Base-by-base conservation (phyloP, 805 yeast genomes). In the Monosporozyma unispora region DNA sequence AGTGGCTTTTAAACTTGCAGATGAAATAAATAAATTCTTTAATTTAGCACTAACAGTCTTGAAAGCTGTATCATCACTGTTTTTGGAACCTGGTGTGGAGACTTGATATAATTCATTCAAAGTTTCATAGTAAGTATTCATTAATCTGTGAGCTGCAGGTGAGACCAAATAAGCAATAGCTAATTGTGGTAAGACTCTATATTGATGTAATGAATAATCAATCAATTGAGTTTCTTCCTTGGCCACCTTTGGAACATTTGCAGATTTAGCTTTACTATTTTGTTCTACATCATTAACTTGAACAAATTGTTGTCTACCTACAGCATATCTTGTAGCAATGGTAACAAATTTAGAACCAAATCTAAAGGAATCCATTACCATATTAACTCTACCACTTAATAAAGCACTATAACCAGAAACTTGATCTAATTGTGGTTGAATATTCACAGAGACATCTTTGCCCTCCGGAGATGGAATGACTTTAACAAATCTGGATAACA, bases 131-230 rank as follows among this genome's bases (percentile, higher is more conserved):
- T 81, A 79, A 50, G 77, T 77, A 14, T 61, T 61, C 61, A 77
- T 75, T 55, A 88, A 74, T 60, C 80, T 80, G 52, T 75, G 70
- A 3, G 93, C 80, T 9, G 82, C 89, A 46, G 86, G 79, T 25
- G 84, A 80, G 69, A 86, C 76, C 49, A 89, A 83, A 64, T 83
- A 90, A 6, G 86, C 76, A 60, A 83, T 77, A 1, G 96, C 87
- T 63, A 90, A 74, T 53, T 80, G 80, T n/a, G 97, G 96, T 46
- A 90, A 69, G 54, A 90, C 76, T 54, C 97, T 80, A 55, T 83
- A 81, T 73, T 90, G 96, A 68, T 90, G 97, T 59, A 86, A 75
- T 10, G 96, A 84, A 67, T 90, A 90, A 68, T 89, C 86, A 51
- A 90, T 79, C 54, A 90, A 71, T 70, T 86, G 90, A 41, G 79